phyloP scores from a whole-genome alignment of 2,329 filamentous ascomycete genomes.

The Cercospora sojina region DNA sequence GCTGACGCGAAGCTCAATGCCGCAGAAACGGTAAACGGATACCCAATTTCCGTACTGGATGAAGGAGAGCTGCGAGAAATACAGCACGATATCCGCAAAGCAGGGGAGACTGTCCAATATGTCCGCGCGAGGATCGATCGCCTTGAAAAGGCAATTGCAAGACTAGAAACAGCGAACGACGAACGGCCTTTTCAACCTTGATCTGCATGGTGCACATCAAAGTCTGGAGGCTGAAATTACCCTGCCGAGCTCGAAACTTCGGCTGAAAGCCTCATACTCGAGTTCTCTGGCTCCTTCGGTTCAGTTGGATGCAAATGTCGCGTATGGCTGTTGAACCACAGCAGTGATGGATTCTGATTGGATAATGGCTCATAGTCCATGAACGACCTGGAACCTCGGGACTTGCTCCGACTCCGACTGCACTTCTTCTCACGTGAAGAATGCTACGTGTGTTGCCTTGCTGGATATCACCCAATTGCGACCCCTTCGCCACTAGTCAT shows the following conservation, averaged over 20 bases:
- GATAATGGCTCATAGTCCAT: not conserved
- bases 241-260: not conserved
- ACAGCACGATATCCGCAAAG: constrained; percentile 1
- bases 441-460: not conserved
- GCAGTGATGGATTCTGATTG: not conserved
- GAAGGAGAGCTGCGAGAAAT: not conserved
- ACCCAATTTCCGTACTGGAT: not conserved
- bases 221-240: not conserved
- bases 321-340: not conserved
- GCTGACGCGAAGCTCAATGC: not conserved
- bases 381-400: not conserved
- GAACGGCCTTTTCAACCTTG: not conserved
- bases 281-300: not conserved
- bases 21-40: not conserved
- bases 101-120: not conserved
- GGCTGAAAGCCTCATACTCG: not conserved
- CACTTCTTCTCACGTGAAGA: not conserved
- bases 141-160: not conserved
- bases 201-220: not conserved
- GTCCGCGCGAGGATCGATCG: not conserved
- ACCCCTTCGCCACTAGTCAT: not conserved
- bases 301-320: not conserved
- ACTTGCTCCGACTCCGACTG: not conserved
- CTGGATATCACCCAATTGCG: not conserved
- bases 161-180: not conserved